Evolutionary conservation across 805 yeast genomes (phyloP), one percentile per base, ranked within the genome.

Genomic region (Ogataea minuta): DNA sequence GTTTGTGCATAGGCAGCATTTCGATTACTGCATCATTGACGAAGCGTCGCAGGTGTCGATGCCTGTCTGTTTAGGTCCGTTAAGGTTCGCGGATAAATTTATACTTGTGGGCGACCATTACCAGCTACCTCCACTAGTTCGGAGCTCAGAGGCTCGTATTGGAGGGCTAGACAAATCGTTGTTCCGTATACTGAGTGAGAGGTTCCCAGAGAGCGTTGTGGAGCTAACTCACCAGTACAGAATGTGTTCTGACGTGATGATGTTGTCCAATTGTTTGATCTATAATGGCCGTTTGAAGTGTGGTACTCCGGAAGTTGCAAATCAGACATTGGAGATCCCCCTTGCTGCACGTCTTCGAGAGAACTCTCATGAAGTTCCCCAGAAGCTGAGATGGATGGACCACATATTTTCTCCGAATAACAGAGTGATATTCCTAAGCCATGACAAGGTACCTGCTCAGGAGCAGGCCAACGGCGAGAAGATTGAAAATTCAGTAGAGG

Each of bases 41-140:
- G 99, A 93, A 60, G 98, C 98, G 0, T 89, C 97, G 1, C 99
- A 93, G 56, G 85, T 91, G 0, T 83, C 97, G 0, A 71, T 91
- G 71, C 99, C 99, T 0, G 72, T 86, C 5, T 84, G 95, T 50
- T 60, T 93, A 20, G 99, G 98, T 0, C 98, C 99, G 0, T 60
- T 93, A 32, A 62, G 89, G 23, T 76, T 74, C 48, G 81, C 89
- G 23, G 81, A 83, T 31, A 84, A 76, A 59, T 93, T 91, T 57
- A 73, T 93, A 1, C 70, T 93, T 44, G 97, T 93, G n/a, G 99
- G 99, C 8, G 99, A 93, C 58, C 98, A 93, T 59, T 78, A 75
- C 48, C 99, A 93, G 60, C 67, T 93, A 17, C 95, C 97, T 3
- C 99, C 99, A 1, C 67, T 93, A 35, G 89, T 93, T 1, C 71